These are phyloP conservation scores for Chytriomyces hyalinus DNA, from an alignment of 192 early-diverging fungal species.

Conservation along the genomic window DNA sequence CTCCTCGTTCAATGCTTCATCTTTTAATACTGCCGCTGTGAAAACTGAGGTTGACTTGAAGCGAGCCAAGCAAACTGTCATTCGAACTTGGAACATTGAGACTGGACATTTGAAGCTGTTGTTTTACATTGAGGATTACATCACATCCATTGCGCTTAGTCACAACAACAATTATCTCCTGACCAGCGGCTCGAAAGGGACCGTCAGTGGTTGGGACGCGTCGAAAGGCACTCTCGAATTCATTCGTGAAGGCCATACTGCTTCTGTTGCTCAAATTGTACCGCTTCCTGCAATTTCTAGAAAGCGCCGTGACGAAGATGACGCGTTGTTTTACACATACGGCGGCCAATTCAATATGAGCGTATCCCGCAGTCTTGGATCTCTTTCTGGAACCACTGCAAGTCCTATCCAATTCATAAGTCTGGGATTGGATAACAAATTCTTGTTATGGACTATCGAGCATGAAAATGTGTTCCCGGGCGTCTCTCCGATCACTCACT, in stretches of 20 bases:
- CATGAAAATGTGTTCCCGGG: slow-evolving; percentile 9
- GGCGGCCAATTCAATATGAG: slow-evolving; percentile 18
- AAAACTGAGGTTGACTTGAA: slow-evolving; percentile 30
- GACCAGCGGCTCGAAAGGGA: slow-evolving; percentile 24
- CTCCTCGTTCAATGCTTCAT: not conserved
- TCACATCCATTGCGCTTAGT: slow-evolving; percentile 14
- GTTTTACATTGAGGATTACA: slow-evolving; percentile 32
- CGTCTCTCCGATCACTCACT: slow-evolving; percentile 4
- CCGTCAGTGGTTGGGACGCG: not conserved
- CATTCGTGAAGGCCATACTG: slow-evolving; percentile 25
- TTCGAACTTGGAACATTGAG: slow-evolving; percentile 37
- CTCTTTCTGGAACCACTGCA: slow-evolving; percentile 11
- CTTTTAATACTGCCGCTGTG: slow-evolving; percentile 5
- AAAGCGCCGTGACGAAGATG: slow-evolving; percentile 27
- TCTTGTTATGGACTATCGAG: slow-evolving; percentile 32
- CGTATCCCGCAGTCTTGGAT: slow-evolving; percentile 12
- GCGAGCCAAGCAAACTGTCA: slow-evolving; percentile 23
- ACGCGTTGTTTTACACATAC: slow-evolving; percentile 18
- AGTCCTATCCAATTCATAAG: slow-evolving; percentile 22
- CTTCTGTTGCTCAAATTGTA: slow-evolving; percentile 3
- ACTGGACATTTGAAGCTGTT: slow-evolving; percentile 29
- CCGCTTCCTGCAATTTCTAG: slow-evolving; percentile 14
- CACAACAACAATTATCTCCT: slow-evolving; percentile 14
- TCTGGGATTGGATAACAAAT: slow-evolving; percentile 23
- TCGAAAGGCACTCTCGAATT: slow-evolving; percentile 25